A percentile compares a stretch with the other conserved stretches of the same genome.
These are phyloP conservation scores for Naumovozyma dairenensis DNA, from an alignment of 805 yeast genomes.

Conservation along the genomic window DNA sequence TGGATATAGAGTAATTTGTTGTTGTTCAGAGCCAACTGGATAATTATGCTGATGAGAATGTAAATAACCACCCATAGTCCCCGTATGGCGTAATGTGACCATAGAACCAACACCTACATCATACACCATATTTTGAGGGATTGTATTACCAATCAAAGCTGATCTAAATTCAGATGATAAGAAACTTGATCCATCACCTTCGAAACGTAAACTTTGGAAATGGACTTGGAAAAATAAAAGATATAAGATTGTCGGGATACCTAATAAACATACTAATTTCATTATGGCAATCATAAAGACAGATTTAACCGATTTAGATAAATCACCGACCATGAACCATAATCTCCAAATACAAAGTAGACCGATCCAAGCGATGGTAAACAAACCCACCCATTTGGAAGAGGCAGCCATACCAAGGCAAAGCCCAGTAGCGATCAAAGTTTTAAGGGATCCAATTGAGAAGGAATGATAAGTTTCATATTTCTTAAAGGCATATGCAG, in stretches of 20 bases:
- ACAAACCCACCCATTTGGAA: constrained; percentile 79
- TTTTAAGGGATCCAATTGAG: constrained; percentile 44
- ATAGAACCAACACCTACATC: constrained; percentile 66
- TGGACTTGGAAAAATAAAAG: constrained; percentile 52
- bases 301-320: constrained; percentile 37
- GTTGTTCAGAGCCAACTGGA: constrained; percentile 76
- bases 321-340: constrained; percentile 68
- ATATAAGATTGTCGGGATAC: constrained; percentile 50
- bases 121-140: constrained; percentile 50
- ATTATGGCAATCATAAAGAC: constrained; percentile 39
- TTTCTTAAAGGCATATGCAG: constrained; percentile 55
- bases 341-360: constrained; percentile 47
- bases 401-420: constrained; percentile 66
- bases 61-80: constrained; percentile 69
- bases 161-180: constrained; percentile 66
- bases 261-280: constrained; percentile 46
- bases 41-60: constrained; percentile 70
- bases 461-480: constrained; percentile 59
- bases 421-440: constrained; percentile 54
- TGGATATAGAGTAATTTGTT: constrained; percentile 72
- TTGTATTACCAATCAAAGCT: constrained; percentile 45
- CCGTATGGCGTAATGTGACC: constrained; percentile 56
- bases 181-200: constrained; percentile 65
- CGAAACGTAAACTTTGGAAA: constrained; percentile 44
- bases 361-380: constrained; percentile 75